Percentiles rank a stretch among this genome's conserved stretches.
phyloP scores from a whole-genome alignment of 371 early-diverging fungal genomes.

The Mortierella sp. region DNA sequence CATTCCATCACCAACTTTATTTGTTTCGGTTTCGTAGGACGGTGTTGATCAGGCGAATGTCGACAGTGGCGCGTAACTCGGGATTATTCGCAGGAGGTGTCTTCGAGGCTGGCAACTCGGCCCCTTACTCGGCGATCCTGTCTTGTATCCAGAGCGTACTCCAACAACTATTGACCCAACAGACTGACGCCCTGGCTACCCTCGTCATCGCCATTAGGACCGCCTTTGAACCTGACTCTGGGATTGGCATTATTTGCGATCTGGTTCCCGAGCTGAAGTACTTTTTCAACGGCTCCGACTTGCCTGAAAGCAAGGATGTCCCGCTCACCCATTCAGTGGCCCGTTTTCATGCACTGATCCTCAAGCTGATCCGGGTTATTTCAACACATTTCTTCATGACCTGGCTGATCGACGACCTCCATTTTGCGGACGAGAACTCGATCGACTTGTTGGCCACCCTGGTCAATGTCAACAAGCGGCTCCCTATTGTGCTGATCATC shows the following conservation, averaged over 20 bases:
- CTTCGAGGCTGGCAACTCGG: slow-evolving; percentile 33
- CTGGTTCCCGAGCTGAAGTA: slow-evolving; percentile 47
- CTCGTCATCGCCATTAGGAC: slow-evolving; percentile 50
- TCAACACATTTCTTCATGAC: slow-evolving; percentile 59
- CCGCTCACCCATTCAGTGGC: slow-evolving; percentile 46
- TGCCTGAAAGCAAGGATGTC: slow-evolving; percentile 48
- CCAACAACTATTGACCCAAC: slow-evolving; percentile 50
- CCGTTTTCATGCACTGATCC: slow-evolving; percentile 49
- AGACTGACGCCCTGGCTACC: slow-evolving; percentile 45
- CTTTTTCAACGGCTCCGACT: slow-evolving; percentile 45
- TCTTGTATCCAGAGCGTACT: slow-evolving; percentile 50
- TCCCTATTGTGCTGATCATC: slow-evolving; percentile 54
- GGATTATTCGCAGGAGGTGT: slow-evolving; percentile 50
- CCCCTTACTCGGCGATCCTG: slow-evolving; percentile 55
- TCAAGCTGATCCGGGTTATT: slow-evolving; percentile 53
- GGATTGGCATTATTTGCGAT: slow-evolving; percentile 51
- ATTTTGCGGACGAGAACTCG: slow-evolving; percentile 52
- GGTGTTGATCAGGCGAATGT: slow-evolving; percentile 40
- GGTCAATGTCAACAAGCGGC: slow-evolving; percentile 52
- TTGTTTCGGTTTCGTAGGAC: slow-evolving; percentile 20
- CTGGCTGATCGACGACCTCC: slow-evolving; percentile 55
- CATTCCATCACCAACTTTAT: neutral
- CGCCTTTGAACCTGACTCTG: slow-evolving; percentile 52
- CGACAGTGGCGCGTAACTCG: slow-evolving; percentile 38
- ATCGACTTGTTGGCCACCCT: slow-evolving; percentile 46